Evolutionary conservation across 2,329 filamentous ascomycete genomes (phyloP), one percentile per base, ranked within the genome.

Genomic region (Fusarium aywerte): DNA sequence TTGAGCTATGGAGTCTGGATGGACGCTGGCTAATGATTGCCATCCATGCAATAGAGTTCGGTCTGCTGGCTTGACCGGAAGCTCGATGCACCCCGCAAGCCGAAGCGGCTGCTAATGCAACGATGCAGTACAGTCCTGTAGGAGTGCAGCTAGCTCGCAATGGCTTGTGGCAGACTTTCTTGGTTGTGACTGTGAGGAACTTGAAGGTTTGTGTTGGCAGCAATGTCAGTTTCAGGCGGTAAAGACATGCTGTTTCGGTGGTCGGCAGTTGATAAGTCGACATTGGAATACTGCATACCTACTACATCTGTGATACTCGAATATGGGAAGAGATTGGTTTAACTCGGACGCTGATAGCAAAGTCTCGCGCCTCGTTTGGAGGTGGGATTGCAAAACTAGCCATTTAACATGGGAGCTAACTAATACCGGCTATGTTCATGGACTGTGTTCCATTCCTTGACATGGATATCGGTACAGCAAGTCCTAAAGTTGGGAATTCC

Each of bases 31-130:
- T 60, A 39, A 45, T 45, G 45, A 69, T 59, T 38, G 36, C 38
- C 59, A 23, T 48, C 44, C 43, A 50, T 31, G 35, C 32, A 50
- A 70, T 67, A 65, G 54, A 72, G 59, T 71, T 72, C 58, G 43
- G 57, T 36, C 42, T 57, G 58, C 59, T 60, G 54, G 57, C 49
- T 52, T 50, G 39, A 50, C 39, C 56, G 51, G 56, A 55, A 61
- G 50, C 32, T 56, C 40, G 55, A 55, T 49, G 54, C 36, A 69
- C 65, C 67, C 70, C 68, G 42, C 66, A 73, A 58, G 65, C 54
- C 60, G 58, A 25, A 25, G 27, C 49, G 49, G 49, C 38, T 65
- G 47, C 67, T 67, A 62, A 69, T 67, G 58, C 52, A 62, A 43
- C 56, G 50, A 42, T 50, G 31, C 57, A 42, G 50, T 40, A 36